These are phyloP conservation scores for Coemansia sp. DNA, from an alignment of 192 early-diverging fungal species.

Conservation along the genomic window DNA sequence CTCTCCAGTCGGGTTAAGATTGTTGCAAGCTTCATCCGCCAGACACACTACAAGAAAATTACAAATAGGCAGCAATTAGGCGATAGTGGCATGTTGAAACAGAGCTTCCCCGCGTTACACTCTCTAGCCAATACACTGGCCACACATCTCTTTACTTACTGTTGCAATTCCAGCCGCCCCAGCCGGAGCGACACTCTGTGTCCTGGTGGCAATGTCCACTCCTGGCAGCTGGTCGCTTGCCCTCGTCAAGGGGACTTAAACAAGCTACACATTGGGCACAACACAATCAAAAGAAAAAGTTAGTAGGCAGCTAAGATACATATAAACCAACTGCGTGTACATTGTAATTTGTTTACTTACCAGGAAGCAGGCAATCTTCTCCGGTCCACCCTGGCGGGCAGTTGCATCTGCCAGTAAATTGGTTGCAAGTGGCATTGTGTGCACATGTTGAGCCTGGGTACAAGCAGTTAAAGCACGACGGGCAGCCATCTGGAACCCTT, in stretches of 20 bases:
- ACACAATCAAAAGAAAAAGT: background rate
- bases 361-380: conserved; percentile 69
- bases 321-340: background rate
- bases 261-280: conserved; percentile 58
- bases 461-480: conserved; percentile 85
- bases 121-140: too few species aligned
- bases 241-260: conserved; percentile 65
- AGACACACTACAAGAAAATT: conserved; percentile 57
- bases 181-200: conserved; percentile 75
- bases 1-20: conserved; percentile 63
- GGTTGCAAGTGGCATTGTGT: conserved; percentile 72
- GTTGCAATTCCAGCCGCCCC: conserved; percentile 95
- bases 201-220: conserved; percentile 58
- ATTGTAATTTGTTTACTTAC: conserved; percentile 14
- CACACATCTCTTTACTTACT: conserved; percentile 22
- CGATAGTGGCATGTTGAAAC: too few species aligned
- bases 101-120: background rate
- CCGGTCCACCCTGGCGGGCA: conserved; percentile 81
- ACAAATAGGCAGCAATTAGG: too few species aligned
- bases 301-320: background rate
- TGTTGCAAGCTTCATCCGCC: conserved; percentile 63
- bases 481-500: conserved; percentile 57
- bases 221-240: conserved; percentile 57
- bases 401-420: conserved; percentile 69
- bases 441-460: conserved; percentile 70